Evolutionary conservation across 2,329 filamentous ascomycete genomes (phyloP), one percentile per base, ranked within the genome.

Genomic region (Fusarium mangiferae): DNA sequence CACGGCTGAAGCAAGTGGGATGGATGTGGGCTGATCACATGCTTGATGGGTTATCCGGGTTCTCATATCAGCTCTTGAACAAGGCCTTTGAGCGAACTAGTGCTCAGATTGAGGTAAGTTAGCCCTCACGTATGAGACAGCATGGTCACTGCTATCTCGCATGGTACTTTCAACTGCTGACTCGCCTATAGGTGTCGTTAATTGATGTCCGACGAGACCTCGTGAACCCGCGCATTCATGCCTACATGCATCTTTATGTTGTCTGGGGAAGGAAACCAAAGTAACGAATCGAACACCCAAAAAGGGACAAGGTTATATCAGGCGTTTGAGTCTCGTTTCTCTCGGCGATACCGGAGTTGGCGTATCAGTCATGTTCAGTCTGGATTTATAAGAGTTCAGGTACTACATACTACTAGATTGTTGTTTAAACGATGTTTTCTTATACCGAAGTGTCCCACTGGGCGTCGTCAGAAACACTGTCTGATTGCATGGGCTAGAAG

Each of bases 231-330:
- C 79, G 79, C 13, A 82, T 86, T 11, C 87, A 88, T 71, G 82
- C 84, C 0, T 89, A 87, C 66, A 80, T 85, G 66, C 82, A 81
- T 28, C 78, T 86, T 11, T 83, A 83, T 65, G 83, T 88, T 8
- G 86, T 89, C 1, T 85, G 83, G 78, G 87, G 86, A 7, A 82
- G 87, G 33, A 88, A 88, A 71, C 87, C 87, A 3, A 78, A 77
- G 51, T 0, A 68, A 41, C 14, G 7, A 52, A 28, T 18, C 20
- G 11, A 26, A 36, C n/a, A 24, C 13, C 9, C 18, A 36, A 20
- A 26, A 39, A 20, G 20, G 44, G 26, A 33, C 12, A 20, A 20
- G 17, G 26, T 20, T 14, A 20, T 18, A 18, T 36, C 5, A 24
- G 57, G 33, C 57, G 44, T 39, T 60, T 33, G 38, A 20, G 38